phyloP scores from a whole-genome alignment of 1,139 yeast species.

The Blastobotrys buckinghamii region DNA sequence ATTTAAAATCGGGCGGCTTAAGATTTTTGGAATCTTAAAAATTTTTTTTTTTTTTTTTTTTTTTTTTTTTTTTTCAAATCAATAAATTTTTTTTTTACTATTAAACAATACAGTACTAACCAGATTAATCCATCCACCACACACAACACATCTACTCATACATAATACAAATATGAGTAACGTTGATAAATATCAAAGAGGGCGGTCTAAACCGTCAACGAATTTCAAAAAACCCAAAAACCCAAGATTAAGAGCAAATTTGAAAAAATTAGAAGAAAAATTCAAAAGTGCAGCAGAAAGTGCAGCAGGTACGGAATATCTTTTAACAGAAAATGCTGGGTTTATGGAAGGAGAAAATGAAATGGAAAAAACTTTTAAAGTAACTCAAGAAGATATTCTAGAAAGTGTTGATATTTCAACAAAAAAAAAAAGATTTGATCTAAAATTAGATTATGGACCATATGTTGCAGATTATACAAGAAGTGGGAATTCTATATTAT shows the following conservation, averaged over 20 bases:
- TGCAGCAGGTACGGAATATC: constrained; percentile 81
- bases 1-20: too few relatives aligned
- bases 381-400: constrained; percentile 72
- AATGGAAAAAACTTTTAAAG: constrained; percentile 86
- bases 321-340: constrained; percentile 80
- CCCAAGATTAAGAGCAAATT: constrained; percentile 55
- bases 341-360: constrained; percentile 82
- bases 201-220: not conserved
- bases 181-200: constrained; percentile 22
- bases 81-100: not conserved
- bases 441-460: constrained; percentile 81
- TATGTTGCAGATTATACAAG: constrained; percentile 74
- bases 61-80: not conserved
- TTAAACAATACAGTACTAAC: not conserved
- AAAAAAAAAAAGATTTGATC: constrained; percentile 61
- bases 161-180: not conserved
- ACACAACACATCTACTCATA: too few relatives aligned
- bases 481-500: constrained; percentile 77
- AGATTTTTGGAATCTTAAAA: too few relatives aligned
- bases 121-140: too few relatives aligned
- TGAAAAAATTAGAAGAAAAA: constrained; percentile 63
- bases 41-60: not conserved
- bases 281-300: constrained; percentile 72
- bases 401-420: constrained; percentile 77
- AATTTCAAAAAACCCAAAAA: constrained; percentile 37